These are phyloP conservation scores for Metschnikowia vanudenii DNA, from an alignment of 805 yeast genomes.

Conservation along the genomic window DNA sequence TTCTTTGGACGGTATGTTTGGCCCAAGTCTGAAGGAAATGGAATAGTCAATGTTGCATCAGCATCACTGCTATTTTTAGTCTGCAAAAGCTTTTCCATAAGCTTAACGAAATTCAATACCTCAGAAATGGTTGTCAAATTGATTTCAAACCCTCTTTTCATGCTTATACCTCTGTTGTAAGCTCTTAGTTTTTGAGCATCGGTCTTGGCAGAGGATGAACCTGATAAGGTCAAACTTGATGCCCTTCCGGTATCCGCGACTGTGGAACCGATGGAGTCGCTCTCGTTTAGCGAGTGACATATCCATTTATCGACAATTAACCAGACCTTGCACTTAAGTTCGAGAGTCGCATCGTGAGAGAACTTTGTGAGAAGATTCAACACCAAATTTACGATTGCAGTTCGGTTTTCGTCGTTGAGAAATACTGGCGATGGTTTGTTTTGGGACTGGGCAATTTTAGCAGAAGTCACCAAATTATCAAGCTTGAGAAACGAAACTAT, in stretches of 20 bases:
- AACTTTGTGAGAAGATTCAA: conserved; percentile 54
- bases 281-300: conserved; percentile 36
- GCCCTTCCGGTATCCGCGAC: conserved; percentile 22
- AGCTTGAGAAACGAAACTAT: conserved; percentile 37
- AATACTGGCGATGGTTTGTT: conserved; percentile 22
- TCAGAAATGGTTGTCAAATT: conserved; percentile 48
- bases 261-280: conserved; percentile 13
- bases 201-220: conserved; percentile 5
- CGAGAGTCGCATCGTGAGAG: conserved; percentile 37
- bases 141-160: conserved; percentile 25
- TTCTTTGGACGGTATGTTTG: conserved; percentile 47
- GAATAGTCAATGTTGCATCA: conserved; percentile 23
- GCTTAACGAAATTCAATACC: conserved; percentile 64
- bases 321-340: conserved; percentile 58
- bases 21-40: conserved; percentile 68
- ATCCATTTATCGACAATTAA: conserved; percentile 67
- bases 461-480: conserved; percentile 34
- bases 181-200: conserved; percentile 12
- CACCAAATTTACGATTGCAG: conserved; percentile 33
- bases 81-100: conserved; percentile 47
- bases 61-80: conserved; percentile 19
- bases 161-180: conserved; percentile 6
- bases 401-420: conserved; percentile 37
- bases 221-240: conserved; percentile 13
- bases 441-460: conserved; percentile 11